Evolutionary conservation across 257 asterid genomes (phyloP).

Genomic region (Thymus mandschuricus): DNA sequence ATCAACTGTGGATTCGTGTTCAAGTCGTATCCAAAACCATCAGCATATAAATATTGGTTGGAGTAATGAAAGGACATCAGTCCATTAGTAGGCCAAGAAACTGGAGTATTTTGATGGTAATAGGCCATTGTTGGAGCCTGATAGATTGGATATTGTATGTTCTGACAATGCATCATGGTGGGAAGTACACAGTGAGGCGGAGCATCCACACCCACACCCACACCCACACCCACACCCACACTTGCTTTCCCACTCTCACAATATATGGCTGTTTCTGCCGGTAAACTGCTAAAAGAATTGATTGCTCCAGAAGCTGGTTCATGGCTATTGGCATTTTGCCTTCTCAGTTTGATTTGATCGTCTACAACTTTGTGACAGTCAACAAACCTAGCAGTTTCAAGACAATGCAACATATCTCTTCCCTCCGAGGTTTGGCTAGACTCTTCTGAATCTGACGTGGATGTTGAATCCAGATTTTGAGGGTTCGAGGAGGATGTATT

Average conservation of each 20-base stretch:
- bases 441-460: constrained; percentile 85
- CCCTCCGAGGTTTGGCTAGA: constrained; percentile 68
- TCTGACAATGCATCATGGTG: constrained; percentile 53
- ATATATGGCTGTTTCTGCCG: constrained; percentile 41
- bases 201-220: constrained; percentile 43
- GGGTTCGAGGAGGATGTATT: constrained; percentile 54
- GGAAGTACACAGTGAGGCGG: constrained; percentile 59
- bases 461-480: constrained; percentile 68
- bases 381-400: constrained; percentile 44
- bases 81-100: constrained; percentile 74
- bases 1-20: constrained; percentile 56
- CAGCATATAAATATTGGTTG: constrained; percentile 65
- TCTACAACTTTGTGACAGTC: constrained; percentile 37
- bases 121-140: constrained; percentile 75
- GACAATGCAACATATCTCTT: constrained; percentile 52
- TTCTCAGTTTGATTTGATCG: constrained; percentile 32
- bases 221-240: constrained; percentile 38
- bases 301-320: constrained; percentile 39
- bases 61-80: constrained; percentile 67
- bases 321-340: constrained; percentile 37
- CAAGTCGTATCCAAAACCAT: constrained; percentile 66
- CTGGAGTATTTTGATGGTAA: constrained; percentile 67
- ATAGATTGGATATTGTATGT: constrained; percentile 61
- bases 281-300: constrained; percentile 35
- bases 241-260: constrained; percentile 45